Evolutionary conservation across 495 filamentous ascomycete species (phyloP).

Genomic region (Zalerion maritima): DNA sequence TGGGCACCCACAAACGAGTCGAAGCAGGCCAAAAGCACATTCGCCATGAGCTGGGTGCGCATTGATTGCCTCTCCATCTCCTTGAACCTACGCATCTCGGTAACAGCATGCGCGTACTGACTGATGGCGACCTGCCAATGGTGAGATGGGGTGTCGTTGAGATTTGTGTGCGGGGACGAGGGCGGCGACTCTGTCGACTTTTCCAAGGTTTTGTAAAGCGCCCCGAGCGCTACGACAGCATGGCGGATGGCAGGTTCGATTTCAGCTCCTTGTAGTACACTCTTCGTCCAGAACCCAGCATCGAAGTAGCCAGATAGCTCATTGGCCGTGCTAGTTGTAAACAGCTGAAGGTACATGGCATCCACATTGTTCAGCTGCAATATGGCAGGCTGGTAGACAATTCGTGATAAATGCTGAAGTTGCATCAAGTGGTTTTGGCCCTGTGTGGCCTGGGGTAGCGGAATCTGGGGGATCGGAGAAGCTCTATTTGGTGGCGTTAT

Average conservation of each 20-base stretch:
- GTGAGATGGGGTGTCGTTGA: conserved; percentile 19
- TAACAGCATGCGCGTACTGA: conserved; percentile 28
- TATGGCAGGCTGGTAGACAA: conserved; percentile 18
- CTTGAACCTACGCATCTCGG: conserved; percentile 17
- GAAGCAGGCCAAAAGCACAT: conserved; percentile 32
- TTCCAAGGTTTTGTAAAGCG: conserved; percentile 46
- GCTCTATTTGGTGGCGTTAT: conserved; percentile 8
- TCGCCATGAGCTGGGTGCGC: conserved; percentile 32
- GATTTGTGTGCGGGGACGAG: conserved; percentile 19
- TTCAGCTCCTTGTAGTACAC: conserved; percentile 44
- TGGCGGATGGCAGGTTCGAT: conserved; percentile 48
- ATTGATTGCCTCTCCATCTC: conserved; percentile 20
- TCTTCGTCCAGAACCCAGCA: conserved; percentile 45
- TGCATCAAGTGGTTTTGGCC: conserved; percentile 7
- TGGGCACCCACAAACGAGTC: conserved; percentile 38
- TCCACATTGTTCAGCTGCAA: conserved; percentile 30
- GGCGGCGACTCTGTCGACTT: conserved; percentile 35
- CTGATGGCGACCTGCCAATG: conserved; percentile 32
- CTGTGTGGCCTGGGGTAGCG: conserved; percentile 5
- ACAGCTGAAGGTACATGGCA: conserved; percentile 43
- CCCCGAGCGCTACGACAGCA: conserved; percentile 48
- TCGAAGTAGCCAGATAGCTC: conserved; percentile 49
- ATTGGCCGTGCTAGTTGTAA: conserved; percentile 38
- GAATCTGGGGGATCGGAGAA: neutral
- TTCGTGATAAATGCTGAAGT: neutral